Evolutionary conservation across 2,329 filamentous ascomycete species (phyloP), one percentile per base, ranked within the genome.

Genomic region (Stagonosporopsis chrysanthemi): DNA sequence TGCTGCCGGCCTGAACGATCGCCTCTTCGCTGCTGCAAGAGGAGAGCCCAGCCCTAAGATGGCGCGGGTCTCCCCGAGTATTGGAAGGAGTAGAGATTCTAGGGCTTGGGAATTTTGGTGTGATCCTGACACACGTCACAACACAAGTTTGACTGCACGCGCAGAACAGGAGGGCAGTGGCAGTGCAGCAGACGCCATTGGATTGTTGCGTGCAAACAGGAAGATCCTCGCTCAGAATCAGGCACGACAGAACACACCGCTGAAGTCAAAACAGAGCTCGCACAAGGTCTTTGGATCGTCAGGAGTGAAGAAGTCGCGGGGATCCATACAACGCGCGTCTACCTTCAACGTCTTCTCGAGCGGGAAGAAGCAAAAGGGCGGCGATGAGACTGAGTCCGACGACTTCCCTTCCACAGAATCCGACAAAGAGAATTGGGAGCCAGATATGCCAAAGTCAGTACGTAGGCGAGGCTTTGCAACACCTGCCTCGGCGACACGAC

Each of bases 101-200:
- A 88, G 92, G 47, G 90, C 90, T 6, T 97, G 94, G 94, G 91
- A 96, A 70, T 92, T 92, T 55, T 93, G 90, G 79, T 94, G 91
- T 68, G 91, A 96, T 71, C 88, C 88, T 7, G 90, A 95, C 64
- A 82, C 85, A 48, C 88, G 90, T 40, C 91, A 92, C 55, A 73
- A 68, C 33, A 71, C 68, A 69, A 90, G 92, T 64, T 80, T 97
- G 52, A 92, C 89, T 22, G 85, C 86, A n/a, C 89, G 91, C 64
- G 90, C 90, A 9, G 90, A 94, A 77, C 88, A 91, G 65, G 91
- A 96, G 71, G 86, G 86, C 7, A 91, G 84, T 64, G 91, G 91
- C 22, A 93, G 90, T 39, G 91, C 91, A 51, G 85, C 90, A 58
- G 90, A 90, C 31, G 91, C 90, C 33, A 95, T 97, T 58, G 91